Evolutionary conservation across 495 filamentous ascomycete species (phyloP), one percentile per base, ranked within the genome.

Genomic region (Podospora appendiculata): DNA sequence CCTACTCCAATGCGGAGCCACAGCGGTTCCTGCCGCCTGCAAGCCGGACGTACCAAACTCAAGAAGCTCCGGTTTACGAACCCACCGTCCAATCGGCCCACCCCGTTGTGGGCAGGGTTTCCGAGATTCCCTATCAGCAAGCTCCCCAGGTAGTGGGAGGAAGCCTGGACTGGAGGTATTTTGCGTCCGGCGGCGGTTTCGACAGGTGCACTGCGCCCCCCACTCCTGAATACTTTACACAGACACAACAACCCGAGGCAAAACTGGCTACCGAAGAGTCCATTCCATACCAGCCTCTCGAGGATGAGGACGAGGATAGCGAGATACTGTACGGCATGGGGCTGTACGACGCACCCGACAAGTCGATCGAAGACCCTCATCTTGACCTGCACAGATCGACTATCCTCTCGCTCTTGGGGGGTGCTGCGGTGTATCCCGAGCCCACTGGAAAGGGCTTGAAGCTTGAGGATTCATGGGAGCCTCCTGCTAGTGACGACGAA

Each of bases 301-400:
- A 74, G 10, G 64, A 65, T 51, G 53, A 64, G 50, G 60, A 79
- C 55, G 61, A 72, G 59, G 71, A 73, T 32, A 82, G 79, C 45
- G 85, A 89, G 53, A 87, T 89, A 58, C 72, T 94, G 2, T 81
- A 90, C 17, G 89, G 87, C 17, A 85, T 94, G 83, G 89, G 89
- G 10, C 76, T 94, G 2, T 92, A 94, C 69, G 88, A 86, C 60
- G 67, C 80, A 33, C 84, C 84, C 8, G 79, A 78, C 36, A 68
- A 73, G 55, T 59, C 41, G 35, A 32, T 32, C 44, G 45, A 51
- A 17, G 48, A 54, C 8, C 13, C 72, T 25, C 56, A 61, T 17
- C 54, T 75, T 34, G 66, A 72, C 52, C 63, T 73, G 43, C 74
- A 76, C 48, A 71, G 69, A 49, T 70, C 70, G 8, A 77, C 76